Base-by-base conservation (phyloP, 805 yeast genomes). In the Candida dajiaensis region DNA sequence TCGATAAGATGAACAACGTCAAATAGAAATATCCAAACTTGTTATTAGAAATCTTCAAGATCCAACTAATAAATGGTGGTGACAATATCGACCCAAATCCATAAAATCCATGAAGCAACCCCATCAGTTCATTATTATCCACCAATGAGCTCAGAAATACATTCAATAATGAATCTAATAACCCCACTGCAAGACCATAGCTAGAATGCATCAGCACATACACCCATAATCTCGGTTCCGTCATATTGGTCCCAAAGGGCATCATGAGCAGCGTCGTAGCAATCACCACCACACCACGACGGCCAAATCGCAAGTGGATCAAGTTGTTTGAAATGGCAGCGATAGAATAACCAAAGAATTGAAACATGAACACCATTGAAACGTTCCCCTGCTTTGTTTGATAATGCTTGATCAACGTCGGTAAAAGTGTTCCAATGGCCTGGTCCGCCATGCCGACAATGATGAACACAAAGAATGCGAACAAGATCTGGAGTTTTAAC, bases 51-150 rank as follows among this genome's bases (percentile, higher is more conserved):
- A 53, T 55, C 25, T 59, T 53, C 10, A 64, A 63, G 43, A 69
- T 60, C 43, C 58, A 51, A 0, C 87, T 77, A 3, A 83, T 81
- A 26, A 81, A 59, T 18, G 86, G 72, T 2, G 95, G 90, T 2
- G 88, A 74, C 1, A 81, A 52, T 40, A 86, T 80, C 1, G 89
- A 87, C 2, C 90, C 89, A 3, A 79, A 54, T 1, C 95, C 95
- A 61, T 84, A 85, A 13, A 71, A 58, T 1, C 87, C 90, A 65
- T 85, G 94, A 48, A 77, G 67, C 22, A 71, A 61, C 1, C 90
- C 86, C 64, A 83, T 70, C 48, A 77, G 69, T 44, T 73, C 76
- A 41, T 84, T 79, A 42, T 78, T 73, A 48, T 78, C 77, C 21
- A 71, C 70, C 33, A 81, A 61, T 42, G 72, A 58, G 8, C 65